Percentiles rank a stretch among this genome's conserved stretches.
phyloP scores from a whole-genome alignment of 2,329 filamentous ascomycete species.

The Aspergillus viridinutans region DNA sequence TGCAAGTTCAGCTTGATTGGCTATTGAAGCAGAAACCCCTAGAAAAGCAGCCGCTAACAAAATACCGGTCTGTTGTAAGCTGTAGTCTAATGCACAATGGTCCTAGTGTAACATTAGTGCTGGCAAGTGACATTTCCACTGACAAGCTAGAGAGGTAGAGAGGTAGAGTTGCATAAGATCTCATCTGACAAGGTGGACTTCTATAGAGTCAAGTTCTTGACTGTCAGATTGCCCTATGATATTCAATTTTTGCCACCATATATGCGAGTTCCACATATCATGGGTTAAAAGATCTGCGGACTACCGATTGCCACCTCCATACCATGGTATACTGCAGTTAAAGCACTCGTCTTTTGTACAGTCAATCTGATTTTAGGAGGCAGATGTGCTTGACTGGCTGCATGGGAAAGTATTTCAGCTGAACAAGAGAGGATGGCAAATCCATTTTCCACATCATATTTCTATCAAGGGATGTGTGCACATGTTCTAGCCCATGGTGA shows the following conservation, averaged over 20 bases:
- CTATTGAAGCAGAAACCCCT: background rate
- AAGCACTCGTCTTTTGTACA: background rate
- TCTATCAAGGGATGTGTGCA: background rate
- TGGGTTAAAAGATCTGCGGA: background rate
- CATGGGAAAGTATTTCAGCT: too few species aligned
- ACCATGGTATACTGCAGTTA: background rate
- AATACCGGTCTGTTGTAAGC: background rate
- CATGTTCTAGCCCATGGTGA: too few species aligned
- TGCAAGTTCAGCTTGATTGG: background rate
- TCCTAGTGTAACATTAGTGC: background rate
- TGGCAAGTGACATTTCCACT: background rate
- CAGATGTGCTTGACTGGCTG: too few species aligned
- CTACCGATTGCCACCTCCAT: background rate
- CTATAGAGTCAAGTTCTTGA: too few species aligned
- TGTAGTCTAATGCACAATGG: background rate
- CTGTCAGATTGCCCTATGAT: background rate
- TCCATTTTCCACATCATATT: background rate
- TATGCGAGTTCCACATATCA: background rate
- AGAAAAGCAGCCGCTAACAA: background rate
- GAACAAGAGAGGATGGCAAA: background rate
- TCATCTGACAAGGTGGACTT: too few species aligned
- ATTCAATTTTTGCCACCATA: background rate
- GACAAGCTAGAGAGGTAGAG: too few species aligned
- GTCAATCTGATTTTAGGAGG: background rate
- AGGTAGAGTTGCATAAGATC: too few species aligned